Conservation (phyloP, 441 rosid species). For the Erodium chrysanthum region DNA sequence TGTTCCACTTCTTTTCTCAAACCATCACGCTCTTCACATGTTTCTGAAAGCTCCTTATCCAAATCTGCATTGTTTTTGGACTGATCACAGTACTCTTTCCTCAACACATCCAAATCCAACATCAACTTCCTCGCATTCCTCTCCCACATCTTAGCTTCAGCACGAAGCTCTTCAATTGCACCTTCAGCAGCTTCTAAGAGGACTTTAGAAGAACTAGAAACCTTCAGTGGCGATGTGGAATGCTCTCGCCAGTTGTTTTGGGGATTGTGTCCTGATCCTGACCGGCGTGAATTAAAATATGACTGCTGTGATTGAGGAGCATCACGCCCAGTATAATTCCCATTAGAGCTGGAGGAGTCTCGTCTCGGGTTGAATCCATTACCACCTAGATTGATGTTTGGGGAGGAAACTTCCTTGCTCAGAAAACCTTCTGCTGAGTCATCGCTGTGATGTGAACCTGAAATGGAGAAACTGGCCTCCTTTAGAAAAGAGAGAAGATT, state of each 20-base stretch:
- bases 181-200: slow-evolving; percentile 48
- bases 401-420: slow-evolving; percentile 18
- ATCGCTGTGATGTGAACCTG: slow-evolving; percentile 33
- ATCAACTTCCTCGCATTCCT: slow-evolving; percentile 37
- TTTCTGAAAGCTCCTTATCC: slow-evolving; percentile 37
- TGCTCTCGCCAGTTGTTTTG: slow-evolving; percentile 23
- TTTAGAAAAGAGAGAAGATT: slow-evolving; percentile 7
- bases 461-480: slow-evolving; percentile 29
- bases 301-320: slow-evolving; percentile 28
- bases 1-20: slow-evolving; percentile 43
- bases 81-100: slow-evolving; percentile 37
- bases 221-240: slow-evolving; percentile 19
- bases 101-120: slow-evolving; percentile 39
- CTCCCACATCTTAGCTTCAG: slow-evolving; percentile 52
- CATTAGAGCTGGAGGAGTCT: slow-evolving; percentile 23
- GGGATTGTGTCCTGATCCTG: slow-evolving; percentile 23
- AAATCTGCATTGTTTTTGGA: slow-evolving; percentile 29
- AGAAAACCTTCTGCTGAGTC: slow-evolving; percentile 29
- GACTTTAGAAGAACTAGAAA: slow-evolving; percentile 32
- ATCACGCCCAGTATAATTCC: slow-evolving; percentile 16
- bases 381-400: slow-evolving; percentile 10
- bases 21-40: slow-evolving; percentile 36
- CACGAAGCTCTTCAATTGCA: slow-evolving; percentile 35
- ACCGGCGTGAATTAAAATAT: slow-evolving; percentile 21
- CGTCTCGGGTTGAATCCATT: slow-evolving; percentile 17